Percentiles rank a stretch among this genome's conserved stretches.
Evolutionary conservation across 192 early-diverging fungal species (phyloP).

Genomic region (Allomyces arbusculus): DNA sequence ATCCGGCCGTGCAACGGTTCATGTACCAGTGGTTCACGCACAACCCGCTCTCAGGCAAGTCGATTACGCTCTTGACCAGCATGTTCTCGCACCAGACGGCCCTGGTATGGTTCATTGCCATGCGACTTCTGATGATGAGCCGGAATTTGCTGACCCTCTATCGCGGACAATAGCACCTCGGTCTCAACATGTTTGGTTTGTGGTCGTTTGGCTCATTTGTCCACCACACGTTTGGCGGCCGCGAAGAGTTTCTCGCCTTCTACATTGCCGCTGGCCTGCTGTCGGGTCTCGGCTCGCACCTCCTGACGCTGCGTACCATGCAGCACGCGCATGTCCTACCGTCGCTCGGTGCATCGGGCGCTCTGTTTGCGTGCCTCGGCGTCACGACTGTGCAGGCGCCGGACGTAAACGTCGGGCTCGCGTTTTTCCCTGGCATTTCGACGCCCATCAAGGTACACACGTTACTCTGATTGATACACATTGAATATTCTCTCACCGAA

Average conservation of each 20-base stretch:
- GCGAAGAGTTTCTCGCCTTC: constrained; percentile 55
- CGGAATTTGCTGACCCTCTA: too few species aligned
- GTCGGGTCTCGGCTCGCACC: constrained; percentile 45
- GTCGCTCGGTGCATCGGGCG: constrained; percentile 64
- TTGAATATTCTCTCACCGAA: constrained; percentile 19
- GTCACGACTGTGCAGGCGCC: constrained; percentile 35
- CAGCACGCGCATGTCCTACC: constrained; percentile 25
- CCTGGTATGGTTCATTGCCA: constrained; percentile 6
- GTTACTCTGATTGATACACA: background rate
- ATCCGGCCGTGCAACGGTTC: constrained; percentile 28
- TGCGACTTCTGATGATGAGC: too few species aligned
- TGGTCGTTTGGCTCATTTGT: constrained; percentile 37
- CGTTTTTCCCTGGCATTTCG: constrained; percentile 34
- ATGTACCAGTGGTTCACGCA: constrained; percentile 63
- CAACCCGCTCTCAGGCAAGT: constrained; percentile 39
- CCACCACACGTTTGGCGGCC: constrained; percentile 24
- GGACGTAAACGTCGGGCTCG: constrained; percentile 27
- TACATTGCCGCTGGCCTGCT: constrained; percentile 50
- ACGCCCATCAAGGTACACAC: constrained; percentile 10
- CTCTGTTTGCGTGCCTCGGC: constrained; percentile 49
- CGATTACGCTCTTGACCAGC: constrained; percentile 57
- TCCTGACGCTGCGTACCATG: constrained; percentile 21
- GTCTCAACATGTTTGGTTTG: constrained; percentile 62
- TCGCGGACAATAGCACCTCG: constrained; percentile 25
- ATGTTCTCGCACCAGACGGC: constrained; percentile 54